Percentiles rank a stretch among this genome's conserved stretches.
Evolutionary conservation across 768 basidiomycete species (phyloP).

Genomic region (Amanita exitialis): DNA sequence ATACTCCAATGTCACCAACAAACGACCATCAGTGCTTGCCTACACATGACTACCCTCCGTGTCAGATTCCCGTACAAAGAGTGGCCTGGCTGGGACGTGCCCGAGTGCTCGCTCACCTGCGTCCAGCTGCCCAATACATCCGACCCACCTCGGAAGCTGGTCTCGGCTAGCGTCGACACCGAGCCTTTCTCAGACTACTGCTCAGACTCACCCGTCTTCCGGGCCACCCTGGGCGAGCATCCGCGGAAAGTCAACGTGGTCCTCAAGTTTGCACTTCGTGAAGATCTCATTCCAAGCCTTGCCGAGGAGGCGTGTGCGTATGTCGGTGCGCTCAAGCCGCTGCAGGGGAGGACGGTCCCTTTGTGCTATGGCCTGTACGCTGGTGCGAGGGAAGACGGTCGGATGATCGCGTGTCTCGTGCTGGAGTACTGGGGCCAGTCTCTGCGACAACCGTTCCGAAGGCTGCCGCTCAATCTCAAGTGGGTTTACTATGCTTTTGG

Average conservation of each 20-base stretch:
- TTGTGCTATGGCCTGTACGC: slow-evolving; percentile 24
- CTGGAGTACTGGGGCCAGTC: slow-evolving; percentile 28
- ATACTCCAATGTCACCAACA: too few species aligned
- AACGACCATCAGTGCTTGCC: too few species aligned
- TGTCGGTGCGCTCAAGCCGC: slow-evolving; percentile 16
- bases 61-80: slow-evolving; percentile 21
- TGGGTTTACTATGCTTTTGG: slow-evolving; percentile 11
- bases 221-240: slow-evolving; percentile 15
- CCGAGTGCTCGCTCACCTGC: slow-evolving; percentile 18
- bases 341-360: slow-evolving; percentile 25
- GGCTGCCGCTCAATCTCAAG: slow-evolving; percentile 21
- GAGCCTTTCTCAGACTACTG: slow-evolving; percentile 21
- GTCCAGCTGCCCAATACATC: slow-evolving; percentile 7
- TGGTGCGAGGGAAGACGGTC: slow-evolving; percentile 20
- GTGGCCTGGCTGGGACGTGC: slow-evolving; percentile 27
- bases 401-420: slow-evolving; percentile 25
- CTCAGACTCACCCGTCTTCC: slow-evolving; percentile 28
- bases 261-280: slow-evolving; percentile 29
- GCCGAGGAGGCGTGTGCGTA: slow-evolving; percentile 25
- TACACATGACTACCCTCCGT: slow-evolving; percentile 16
- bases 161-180: slow-evolving; percentile 21
- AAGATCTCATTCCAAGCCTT: slow-evolving; percentile 24
- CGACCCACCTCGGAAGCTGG: slow-evolving; percentile 7
- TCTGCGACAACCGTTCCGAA: slow-evolving; percentile 18
- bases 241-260: slow-evolving; percentile 12